Base-by-base conservation (phyloP, 2,329 filamentous ascomycete species). In the Ophiostoma perfectum region DNA sequence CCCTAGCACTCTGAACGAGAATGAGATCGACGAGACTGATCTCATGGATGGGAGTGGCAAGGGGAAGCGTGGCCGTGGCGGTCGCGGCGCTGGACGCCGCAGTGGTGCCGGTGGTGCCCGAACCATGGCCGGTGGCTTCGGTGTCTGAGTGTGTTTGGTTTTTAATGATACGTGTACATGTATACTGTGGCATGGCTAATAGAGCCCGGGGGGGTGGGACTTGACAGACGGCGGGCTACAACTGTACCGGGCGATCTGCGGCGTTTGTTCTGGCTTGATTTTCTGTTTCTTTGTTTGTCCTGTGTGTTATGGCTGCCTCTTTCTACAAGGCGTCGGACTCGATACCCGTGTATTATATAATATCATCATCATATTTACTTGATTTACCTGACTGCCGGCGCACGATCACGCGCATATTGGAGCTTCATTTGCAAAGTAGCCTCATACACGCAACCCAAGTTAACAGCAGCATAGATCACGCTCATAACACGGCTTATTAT, bases 11-110 rank as follows among this genome's bases (percentile, higher is more conserved):
- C 69, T 60, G 2, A n/a, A 70, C 45, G 70, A 71, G 1, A 69
- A 73, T 16, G 72, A 70, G 49, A 71, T 74, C 41, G 73, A 73
- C 64, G 73, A 73, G 70, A 72, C 71, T 1, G 72, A 74, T 42
- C 44, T 71, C 67, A 58, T 65, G 2, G 18, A 5, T 52, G 27
- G 27, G 27, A 27, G 27, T 27, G 52, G 60, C 14, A 68, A 60
- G 11, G 66, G 62, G 8, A 45, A 66, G 42, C 44, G 58, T n/a
- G n/a, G 70, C 60, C 67, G 47, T 64, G 44, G 64, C 6, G 66
- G 68, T 6, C 67, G 69, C 18, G 69, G 68, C 45, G 71, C 64
- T 41, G 69, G 70, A 27, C 55, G 70, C 67, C n/a, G 66, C 63
- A 45, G 68, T 11, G 68, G 70, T 12, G 39, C n/a, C 55, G 47